These are phyloP conservation scores for Wallacemonas sp. DNA, from an alignment of 208 protist species.

Conservation along the genomic window DNA sequence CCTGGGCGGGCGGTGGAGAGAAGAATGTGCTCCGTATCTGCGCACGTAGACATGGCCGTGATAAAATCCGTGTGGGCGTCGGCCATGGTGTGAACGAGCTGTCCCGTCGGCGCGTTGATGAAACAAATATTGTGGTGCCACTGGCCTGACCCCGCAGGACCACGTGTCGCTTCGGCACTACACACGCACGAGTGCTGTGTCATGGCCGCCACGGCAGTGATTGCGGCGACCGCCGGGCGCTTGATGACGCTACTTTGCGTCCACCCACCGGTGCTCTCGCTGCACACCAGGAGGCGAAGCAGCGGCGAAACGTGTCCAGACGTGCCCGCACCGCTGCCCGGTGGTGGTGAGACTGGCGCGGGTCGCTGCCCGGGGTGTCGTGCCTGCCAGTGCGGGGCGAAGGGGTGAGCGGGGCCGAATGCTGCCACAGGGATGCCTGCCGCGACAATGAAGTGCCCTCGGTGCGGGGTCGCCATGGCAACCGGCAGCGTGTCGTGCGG, in stretches of 20 bases:
- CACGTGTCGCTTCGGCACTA: background rate
- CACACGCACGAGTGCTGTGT: conserved; percentile 14
- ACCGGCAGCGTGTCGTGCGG: conserved; percentile 14
- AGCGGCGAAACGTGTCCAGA: conserved; percentile 17
- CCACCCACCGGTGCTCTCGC: conserved; percentile 60
- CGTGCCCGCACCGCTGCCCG: background rate
- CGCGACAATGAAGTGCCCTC: conserved; percentile 32
- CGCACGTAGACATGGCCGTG: conserved; percentile 53
- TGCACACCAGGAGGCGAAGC: conserved; percentile 53
- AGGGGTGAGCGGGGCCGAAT: conserved; percentile 9
- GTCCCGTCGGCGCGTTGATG: conserved; percentile 36
- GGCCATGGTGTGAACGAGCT: conserved; percentile 38
- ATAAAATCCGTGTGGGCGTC: conserved; percentile 72
- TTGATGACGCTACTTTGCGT: conserved; percentile 46
- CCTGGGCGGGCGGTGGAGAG: conserved; percentile 62
- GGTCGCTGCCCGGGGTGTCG: background rate
- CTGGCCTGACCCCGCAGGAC: background rate
- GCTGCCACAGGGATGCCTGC: conserved; percentile 24
- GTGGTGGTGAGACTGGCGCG: background rate
- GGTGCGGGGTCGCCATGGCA: conserved; percentile 23
- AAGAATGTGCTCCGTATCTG: conserved; percentile 59
- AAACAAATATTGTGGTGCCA: conserved; percentile 46
- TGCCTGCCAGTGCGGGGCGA: conserved; percentile 8
- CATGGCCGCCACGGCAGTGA: conserved; percentile 73
- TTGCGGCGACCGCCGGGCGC: conserved; percentile 33